phyloP scores from a whole-genome alignment of 2,329 filamentous ascomycete genomes.

The Fusarium goolgardi region DNA sequence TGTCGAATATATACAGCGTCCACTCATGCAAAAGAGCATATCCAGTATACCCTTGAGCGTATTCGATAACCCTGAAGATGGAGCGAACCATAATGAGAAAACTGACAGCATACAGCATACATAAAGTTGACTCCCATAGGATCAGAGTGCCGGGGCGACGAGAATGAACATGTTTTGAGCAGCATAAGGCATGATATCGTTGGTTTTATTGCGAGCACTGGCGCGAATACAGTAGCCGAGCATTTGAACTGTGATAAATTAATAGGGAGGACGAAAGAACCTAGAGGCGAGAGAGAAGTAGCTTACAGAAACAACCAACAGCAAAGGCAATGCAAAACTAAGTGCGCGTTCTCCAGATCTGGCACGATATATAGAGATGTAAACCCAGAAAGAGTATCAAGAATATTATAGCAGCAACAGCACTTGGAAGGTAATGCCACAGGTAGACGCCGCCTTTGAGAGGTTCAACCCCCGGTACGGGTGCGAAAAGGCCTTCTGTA shows the following conservation, averaged over 20 bases:
- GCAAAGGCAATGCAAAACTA: not conserved
- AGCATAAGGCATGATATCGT: constrained; percentile 52
- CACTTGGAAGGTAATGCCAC: not conserved
- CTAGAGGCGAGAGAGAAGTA: not conserved
- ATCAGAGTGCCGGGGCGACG: constrained; percentile 45
- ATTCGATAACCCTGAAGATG: constrained; percentile 56
- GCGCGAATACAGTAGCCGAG: constrained; percentile 59
- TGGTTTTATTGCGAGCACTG: constrained; percentile 42
- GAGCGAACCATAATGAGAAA: constrained; percentile 54
- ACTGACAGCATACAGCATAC: constrained; percentile 32
- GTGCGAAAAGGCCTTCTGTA: not conserved
- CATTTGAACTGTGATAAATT: constrained; percentile 26
- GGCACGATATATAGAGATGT: not conserved
- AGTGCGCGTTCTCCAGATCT: not conserved
- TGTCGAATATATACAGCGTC: constrained; percentile 52
- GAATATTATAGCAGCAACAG: not conserved
- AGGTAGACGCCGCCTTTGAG: not conserved
- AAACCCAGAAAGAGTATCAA: not conserved
- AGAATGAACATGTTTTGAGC: constrained; percentile 52
- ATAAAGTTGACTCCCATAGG: constrained; percentile 48
- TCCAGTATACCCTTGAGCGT: constrained; percentile 48
- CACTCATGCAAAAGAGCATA: constrained; percentile 47
- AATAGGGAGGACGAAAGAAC: not conserved
- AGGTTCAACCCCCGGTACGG: not conserved
- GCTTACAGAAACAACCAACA: constrained; percentile 2